phyloP scores from a whole-genome alignment of 1,139 yeast genomes.

The Candida dubliniensis region DNA sequence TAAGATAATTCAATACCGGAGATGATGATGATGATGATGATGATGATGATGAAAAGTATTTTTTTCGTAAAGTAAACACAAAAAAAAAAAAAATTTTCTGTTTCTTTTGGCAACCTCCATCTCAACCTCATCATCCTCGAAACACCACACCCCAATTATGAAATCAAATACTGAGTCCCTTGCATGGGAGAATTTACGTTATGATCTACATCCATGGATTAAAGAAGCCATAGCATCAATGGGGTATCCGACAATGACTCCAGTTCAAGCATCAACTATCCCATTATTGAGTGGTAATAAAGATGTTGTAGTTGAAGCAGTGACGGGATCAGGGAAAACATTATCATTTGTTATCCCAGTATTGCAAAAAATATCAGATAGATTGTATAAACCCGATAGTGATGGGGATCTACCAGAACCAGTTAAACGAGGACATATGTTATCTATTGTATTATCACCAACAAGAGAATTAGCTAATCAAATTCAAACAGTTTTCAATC shows the following conservation, averaged over 20 bases:
- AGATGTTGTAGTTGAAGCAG: constrained; percentile 96
- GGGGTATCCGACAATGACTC: constrained; percentile 87
- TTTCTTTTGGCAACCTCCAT: constrained; percentile 7
- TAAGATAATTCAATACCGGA: too few species aligned
- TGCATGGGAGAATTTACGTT: constrained; percentile 37
- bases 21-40: too few species aligned
- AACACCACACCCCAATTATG: constrained; percentile 16
- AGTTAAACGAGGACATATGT: constrained; percentile 61
- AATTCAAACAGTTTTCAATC: constrained; percentile 64
- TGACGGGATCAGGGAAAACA: constrained; percentile 96
- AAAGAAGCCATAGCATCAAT: constrained; percentile 66
- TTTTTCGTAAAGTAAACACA: not conserved
- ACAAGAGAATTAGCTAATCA: constrained; percentile 92
- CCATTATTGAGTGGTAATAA: constrained; percentile 86
- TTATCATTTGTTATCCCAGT: constrained; percentile 84
- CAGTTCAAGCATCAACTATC: constrained; percentile 94
- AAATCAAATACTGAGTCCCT: constrained; percentile 36
- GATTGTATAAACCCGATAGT: constrained; percentile 24
- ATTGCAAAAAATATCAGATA: constrained; percentile 56
- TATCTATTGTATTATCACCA: constrained; percentile 77
- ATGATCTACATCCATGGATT: constrained; percentile 45
- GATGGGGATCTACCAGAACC: constrained; percentile 28
- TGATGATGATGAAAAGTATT: too few species aligned
- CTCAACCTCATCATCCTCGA: constrained; percentile 6
- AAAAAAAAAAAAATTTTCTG: not conserved